Evolutionary conservation across 306 rosid genomes (phyloP), one percentile per base, ranked within the genome.

Genomic region (Prunus salicina): DNA sequence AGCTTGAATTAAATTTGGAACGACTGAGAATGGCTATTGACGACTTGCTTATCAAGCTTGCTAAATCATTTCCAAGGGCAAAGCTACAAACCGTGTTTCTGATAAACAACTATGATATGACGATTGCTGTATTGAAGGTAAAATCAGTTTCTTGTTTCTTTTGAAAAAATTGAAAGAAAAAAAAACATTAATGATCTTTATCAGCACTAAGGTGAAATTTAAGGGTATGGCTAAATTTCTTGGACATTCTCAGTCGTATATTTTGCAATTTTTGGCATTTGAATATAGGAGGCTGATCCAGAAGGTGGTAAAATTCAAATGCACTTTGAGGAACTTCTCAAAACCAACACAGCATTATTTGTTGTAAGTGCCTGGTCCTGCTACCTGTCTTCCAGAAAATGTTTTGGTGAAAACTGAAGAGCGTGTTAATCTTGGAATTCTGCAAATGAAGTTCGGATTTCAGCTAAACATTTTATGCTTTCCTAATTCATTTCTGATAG

Each of bases 91-190:
- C 88, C 2, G 93, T 92, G 74, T 95, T 95, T 92, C 92, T 95
- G 83, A 90, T 95, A 72, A 92, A 95, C 89, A 95, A 95, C 82
- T 95, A 95, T 18, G 98, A 95, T 79, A 95, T 92, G 98, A 95
- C 96, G 51, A 95, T 95, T 80, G 85, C 95, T 74, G 93, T 95
- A 71, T 76, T 92, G 75, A 95, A 95, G 98, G 98, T 91, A 87
- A 81, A 69, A 63, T 72, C 79, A 69, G 50, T 73, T 73, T 73
- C 27, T 60, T 69, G 41, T 63, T 19, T 45, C 67, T 84, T 79
- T 72, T 22, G 27, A 64, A 49, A 13, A 38, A 38, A 41, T 16
- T 32, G 22, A 38, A 8, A 28, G 3, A 3, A 32, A 32, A 6
- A 32, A 5, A 19, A 38, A 43, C 8, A 47, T 79, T 60, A 62